Conservation (phyloP, 139 green algal species). For the Chlorella sorokiniana region DNA sequence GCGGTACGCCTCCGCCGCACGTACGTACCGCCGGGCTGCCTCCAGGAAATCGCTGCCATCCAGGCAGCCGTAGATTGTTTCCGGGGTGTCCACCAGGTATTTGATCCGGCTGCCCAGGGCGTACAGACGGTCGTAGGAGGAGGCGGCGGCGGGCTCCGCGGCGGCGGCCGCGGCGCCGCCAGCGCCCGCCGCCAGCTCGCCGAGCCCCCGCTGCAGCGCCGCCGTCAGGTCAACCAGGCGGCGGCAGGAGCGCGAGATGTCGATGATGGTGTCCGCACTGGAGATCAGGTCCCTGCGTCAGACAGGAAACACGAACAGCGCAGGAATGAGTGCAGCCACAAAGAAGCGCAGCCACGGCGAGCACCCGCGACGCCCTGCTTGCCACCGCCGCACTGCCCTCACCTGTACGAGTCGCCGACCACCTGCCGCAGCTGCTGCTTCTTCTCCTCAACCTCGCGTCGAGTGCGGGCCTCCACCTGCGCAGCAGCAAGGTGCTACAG, state of each 20-base stretch:
- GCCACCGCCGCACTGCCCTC: no score
- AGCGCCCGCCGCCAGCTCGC: not conserved
- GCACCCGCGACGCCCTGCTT: not conserved
- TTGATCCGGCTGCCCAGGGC: constrained; percentile 87
- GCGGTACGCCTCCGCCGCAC: constrained; percentile 73
- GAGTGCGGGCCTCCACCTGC: constrained; percentile 80
- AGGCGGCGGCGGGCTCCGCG: not conserved
- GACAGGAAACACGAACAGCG: not conserved
- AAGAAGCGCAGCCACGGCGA: not conserved
- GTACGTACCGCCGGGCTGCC: constrained; percentile 78
- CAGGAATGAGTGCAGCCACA: not conserved
- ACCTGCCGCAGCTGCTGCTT: constrained; percentile 84
- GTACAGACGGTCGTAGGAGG: constrained; percentile 56
- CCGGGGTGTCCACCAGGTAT: constrained; percentile 95
- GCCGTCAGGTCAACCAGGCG: constrained; percentile 64
- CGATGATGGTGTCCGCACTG: constrained; percentile 88
- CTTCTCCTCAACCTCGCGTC: constrained; percentile 89
- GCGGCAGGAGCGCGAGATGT: constrained; percentile 72
- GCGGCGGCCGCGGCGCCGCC: not conserved
- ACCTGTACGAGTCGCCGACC: constrained; percentile 89
- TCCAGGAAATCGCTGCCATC: constrained; percentile 81
- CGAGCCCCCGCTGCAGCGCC: constrained; percentile 54
- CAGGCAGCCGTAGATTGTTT: constrained; percentile 95
- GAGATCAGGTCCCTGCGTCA: constrained; percentile 90
- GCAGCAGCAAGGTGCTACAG: not conserved